Base-by-base conservation (phyloP, 2,329 filamentous ascomycete genomes). In the Bipolaris oryzae region DNA sequence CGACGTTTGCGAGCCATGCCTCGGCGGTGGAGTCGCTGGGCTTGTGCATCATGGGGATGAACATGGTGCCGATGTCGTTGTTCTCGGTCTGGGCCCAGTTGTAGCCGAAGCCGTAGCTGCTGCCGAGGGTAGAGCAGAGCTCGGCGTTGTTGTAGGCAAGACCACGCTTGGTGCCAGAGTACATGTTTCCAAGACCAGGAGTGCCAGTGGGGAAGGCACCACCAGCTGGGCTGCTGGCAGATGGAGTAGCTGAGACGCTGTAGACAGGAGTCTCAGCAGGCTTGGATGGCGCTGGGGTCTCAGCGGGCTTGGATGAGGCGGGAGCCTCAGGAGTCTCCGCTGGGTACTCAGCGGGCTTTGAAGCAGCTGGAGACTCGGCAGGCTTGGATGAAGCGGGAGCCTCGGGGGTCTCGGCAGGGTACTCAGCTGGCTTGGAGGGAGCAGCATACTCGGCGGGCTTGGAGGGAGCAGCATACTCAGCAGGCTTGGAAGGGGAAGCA, bases 61-160 rank as follows among this genome's bases (percentile, higher is more conserved):
- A 92, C 68, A 82, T 79, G 67, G 87, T 69, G 18, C 74, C 71
- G 15, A 81, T 77, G 37, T 78, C 77, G 57, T 77, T 74, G 45
- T 57, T 66, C 53, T 68, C 63, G 37, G 61, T 57, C 25, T 69
- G 63, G 42, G 77, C 86, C 89, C 89, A 91, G 83, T 90, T 90
- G 82, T 89, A 89, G 45, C 77, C 82, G 85, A 88, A 91, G 38
- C 77, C 75, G 69, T 85, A 80, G 57, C 82, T 71, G 47, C 73
- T 71, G 44, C 77, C 68, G 73, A 90, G 87, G 61, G 75, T 67
- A 52, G 79, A 76, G 72, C 83, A 81, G 34, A 88, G 78, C 25
- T 63, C 66, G 53, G 80, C 80, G 31, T 85, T 78, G 76, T 90
- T 90, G 83, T 87, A 91, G 48, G 85, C 85, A 47, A 90, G 76